Evolutionary conservation across 371 early-diverging fungal genomes (phyloP).

Genomic region (Haplosporangium sp.): DNA sequence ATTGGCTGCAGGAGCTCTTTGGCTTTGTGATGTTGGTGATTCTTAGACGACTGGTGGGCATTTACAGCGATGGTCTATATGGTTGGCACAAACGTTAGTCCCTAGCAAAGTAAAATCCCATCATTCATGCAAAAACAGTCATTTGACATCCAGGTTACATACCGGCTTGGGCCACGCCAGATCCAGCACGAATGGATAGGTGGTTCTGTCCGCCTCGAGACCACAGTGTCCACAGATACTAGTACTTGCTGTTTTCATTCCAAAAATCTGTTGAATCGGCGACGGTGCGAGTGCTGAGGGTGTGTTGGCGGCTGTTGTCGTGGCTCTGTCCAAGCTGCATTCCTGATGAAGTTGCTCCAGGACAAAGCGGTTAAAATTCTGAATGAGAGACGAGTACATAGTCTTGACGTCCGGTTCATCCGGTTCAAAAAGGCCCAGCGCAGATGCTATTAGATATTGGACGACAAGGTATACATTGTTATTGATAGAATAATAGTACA

Average conservation of each 20-base stretch:
- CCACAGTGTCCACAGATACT: constrained; percentile 75
- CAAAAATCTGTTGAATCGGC: constrained; percentile 79
- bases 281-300: constrained; percentile 53
- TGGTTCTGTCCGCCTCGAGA: constrained; percentile 68
- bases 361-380: constrained; percentile 89
- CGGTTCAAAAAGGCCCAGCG: constrained; percentile 88
- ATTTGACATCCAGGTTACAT: background rate
- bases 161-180: constrained; percentile 71
- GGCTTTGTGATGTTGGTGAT: constrained; percentile 33
- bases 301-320: constrained; percentile 13
- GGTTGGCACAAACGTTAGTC: background rate
- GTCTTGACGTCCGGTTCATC: constrained; percentile 70
- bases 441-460: constrained; percentile 62
- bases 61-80: constrained; percentile 50
- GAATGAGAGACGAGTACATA: constrained; percentile 80
- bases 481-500: no score
- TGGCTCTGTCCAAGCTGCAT: constrained; percentile 53
- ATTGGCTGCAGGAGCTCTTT: constrained; percentile 31
- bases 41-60: constrained; percentile 58
- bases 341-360: constrained; percentile 89
- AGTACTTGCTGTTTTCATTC: constrained; percentile 69
- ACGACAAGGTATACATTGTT: no score
- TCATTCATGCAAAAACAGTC: no score
- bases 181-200: constrained; percentile 84
- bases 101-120: no score